Evolutionary conservation across 768 basidiomycete species (phyloP), one percentile per base, ranked within the genome.

Genomic region (Holtermannia corniformis): DNA sequence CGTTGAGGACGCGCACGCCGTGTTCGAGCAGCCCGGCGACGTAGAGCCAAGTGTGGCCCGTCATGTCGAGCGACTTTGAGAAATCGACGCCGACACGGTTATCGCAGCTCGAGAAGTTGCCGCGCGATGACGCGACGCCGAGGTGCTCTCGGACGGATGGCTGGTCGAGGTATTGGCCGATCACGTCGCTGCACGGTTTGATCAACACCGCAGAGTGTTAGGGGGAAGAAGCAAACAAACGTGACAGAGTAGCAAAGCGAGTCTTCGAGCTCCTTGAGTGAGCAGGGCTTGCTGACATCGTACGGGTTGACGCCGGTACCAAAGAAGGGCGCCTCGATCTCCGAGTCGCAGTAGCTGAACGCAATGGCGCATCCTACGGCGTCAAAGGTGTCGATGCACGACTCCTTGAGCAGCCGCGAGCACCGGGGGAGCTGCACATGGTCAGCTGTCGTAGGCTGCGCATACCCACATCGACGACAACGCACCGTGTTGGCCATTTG

Each of bases 21-120:
- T 85, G 79, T 54, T 89, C 86, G 7, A 89, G 78, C 37, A 89
- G 78, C 0, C 77, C 78, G 0, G 81, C 75, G 54, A 86, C 80
- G 64, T 86, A 83, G 12, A 69, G 56, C 65, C 63, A 69, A 25
- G 74, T 81, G 72, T 70, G 82, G 77, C 41, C 83, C 77, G 55
- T 79, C 76, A 13, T 75, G 70, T 87, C 85, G 61, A 82, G 72
- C 53, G 80, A 79, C 13, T 73, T 70, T 41, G 70, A 67, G 73
- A 87, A 88, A 27, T 67, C 71, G 24, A 48, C 41, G 5, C 74
- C 71, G 43, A 88, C 85, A 14, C 65, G 65, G 19, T 56, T 24
- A 0, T 80, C 80, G 73, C 85, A 86, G 3, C 76, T 64, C 4
- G 79, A 75, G 66, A 83, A 86, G 57, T 81, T 80, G 42, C 72